These are phyloP conservation scores for Rhizophlyctis rosea DNA, from an alignment of 192 early-diverging fungal genomes.

Conservation along the genomic window DNA sequence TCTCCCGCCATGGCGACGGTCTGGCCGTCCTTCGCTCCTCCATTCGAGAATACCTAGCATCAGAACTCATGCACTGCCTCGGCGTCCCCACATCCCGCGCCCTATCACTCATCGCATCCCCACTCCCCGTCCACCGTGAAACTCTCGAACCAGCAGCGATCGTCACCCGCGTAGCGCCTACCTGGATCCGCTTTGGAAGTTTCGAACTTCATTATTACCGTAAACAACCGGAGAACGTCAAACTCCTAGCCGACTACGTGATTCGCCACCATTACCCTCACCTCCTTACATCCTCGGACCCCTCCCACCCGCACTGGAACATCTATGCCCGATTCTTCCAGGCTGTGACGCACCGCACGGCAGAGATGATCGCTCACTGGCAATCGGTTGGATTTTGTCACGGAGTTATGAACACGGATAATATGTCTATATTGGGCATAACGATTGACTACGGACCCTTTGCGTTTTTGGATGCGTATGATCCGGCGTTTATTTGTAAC, in stretches of 20 bases:
- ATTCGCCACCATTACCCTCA: constrained; percentile 51
- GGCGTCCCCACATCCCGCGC: constrained; percentile 73
- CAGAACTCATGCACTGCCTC: constrained; percentile 66
- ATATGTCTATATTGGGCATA: constrained; percentile 79
- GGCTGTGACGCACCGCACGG: constrained; percentile 58
- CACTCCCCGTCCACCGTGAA: constrained; percentile 54
- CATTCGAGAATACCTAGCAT: constrained; percentile 75
- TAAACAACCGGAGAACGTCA: constrained; percentile 48
- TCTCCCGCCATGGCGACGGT: constrained; percentile 81
- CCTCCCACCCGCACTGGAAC: too few species aligned
- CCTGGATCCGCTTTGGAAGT: constrained; percentile 83
- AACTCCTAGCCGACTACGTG: constrained; percentile 68
- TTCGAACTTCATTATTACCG: constrained; percentile 78
- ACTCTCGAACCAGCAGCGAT: constrained; percentile 65
- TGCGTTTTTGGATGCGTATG: constrained; percentile 76
- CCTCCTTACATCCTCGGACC: constrained; percentile 1
- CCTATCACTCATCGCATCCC: constrained; percentile 61
- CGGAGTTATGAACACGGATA: constrained; percentile 58
- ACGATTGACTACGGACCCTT: constrained; percentile 89
- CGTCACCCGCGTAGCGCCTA: constrained; percentile 59
- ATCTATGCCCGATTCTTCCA: constrained; percentile 58
- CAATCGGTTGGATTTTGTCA: constrained; percentile 82
- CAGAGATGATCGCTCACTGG: constrained; percentile 75
- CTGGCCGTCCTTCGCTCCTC: constrained; percentile 75
- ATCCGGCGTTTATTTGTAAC: constrained; percentile 77